Evolutionary conservation across 805 yeast genomes (phyloP), one percentile per base, ranked within the genome.

Genomic region (Myxozyma geophila): DNA sequence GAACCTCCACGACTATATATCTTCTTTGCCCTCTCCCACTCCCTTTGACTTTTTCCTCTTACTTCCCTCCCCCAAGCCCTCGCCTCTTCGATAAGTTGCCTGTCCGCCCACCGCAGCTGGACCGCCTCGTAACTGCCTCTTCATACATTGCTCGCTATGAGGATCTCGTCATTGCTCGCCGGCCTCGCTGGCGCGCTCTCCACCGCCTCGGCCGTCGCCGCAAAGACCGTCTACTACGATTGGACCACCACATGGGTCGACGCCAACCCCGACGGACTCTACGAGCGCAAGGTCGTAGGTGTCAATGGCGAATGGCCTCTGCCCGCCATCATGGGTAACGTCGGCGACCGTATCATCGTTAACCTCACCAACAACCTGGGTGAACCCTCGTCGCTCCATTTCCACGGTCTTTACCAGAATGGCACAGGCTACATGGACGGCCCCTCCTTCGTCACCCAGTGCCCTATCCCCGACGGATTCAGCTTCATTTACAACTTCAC

Each of bases 391-490:
- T 78, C 93, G 6, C 76, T 93, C 72, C 99, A 95, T 79, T 90
- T 91, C 86, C 99, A 93, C 77, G 99, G 99, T 62, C 74, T 95
- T 74, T 95, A 89, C 85, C 90, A 87, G 79, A 82, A 86, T 69
- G 89, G 88, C 36, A 77, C 92, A 15, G 80, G 75, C 70, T 87
- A 83, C 73, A 88, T 89, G 93, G 99, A 93, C 76, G 99, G 99
- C 63, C 96, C 97, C 13, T 88, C 88, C 70, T 80, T 84, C 84
- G 81, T 93, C 53, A 85, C 90, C 43, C 98, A 93, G 78, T 95
- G 98, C 82, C 96, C 97, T 35, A 86, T 91, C 69, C 86, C 89
- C 17, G 88, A 96, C 7, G 89, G 89, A 57, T 83, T 83, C 64
- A 82, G 89, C 19, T 80, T 84, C 77, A 76, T 87, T 67, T 95